Conservation (phyloP, 139 green algal species). For the Tetraselmis striata region DNA sequence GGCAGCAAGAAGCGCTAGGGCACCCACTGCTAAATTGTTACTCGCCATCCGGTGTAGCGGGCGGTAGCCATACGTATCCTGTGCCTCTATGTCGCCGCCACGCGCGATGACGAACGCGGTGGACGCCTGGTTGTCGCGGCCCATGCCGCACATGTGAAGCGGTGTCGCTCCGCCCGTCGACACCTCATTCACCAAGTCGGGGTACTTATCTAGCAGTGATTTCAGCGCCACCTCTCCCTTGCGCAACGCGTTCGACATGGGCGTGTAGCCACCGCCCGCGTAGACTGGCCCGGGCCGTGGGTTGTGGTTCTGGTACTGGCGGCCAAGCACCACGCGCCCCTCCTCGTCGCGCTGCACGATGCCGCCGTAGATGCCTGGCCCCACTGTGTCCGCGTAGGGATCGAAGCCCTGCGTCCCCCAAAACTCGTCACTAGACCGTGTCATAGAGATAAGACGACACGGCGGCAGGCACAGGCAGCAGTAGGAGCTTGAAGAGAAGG, state of each 20-base stretch:
- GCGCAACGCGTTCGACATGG: conserved; percentile 10
- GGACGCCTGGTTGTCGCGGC: neutral
- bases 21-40: conserved; percentile 32
- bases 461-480: too few relatives aligned
- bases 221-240: neutral
- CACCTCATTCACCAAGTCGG: conserved; percentile 20
- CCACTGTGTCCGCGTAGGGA: conserved; percentile 34
- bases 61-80: conserved; percentile 39
- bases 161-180: conserved; percentile 25
- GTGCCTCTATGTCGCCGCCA: conserved; percentile 25
- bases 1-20: conserved; percentile 20
- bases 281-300: conserved; percentile 30
- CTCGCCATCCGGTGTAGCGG: conserved; percentile 36
- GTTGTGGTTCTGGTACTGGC: conserved; percentile 41
- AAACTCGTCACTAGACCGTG: too few relatives aligned
- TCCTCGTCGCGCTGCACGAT: conserved; percentile 22
- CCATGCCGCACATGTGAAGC: conserved; percentile 31
- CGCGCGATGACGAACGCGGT: conserved; percentile 14
- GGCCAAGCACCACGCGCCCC: conserved; percentile 23
- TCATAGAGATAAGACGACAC: too few relatives aligned
- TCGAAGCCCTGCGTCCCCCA: conserved; percentile 43
- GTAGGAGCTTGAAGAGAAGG: too few relatives aligned
- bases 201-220: conserved; percentile 12
- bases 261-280: conserved; percentile 22
- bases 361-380: conserved; percentile 38